Evolutionary conservation across 352 stramenopile genomes (phyloP), one percentile per base, ranked within the genome.

Genomic region (Aphanomyces euteiches): DNA sequence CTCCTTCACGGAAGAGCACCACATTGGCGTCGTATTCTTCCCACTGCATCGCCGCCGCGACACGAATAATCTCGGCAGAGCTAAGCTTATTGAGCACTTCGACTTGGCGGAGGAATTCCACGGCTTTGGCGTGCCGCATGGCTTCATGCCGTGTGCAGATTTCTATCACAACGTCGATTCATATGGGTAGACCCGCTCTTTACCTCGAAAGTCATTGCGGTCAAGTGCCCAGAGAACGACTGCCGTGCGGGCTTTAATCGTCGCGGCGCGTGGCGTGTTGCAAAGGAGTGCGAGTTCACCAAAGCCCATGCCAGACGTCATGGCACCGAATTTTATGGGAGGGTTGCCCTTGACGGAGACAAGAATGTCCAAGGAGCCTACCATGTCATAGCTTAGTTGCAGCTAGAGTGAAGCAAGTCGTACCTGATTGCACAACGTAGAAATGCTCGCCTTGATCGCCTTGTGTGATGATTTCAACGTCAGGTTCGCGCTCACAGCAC

Each of bases 241-340:
- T 17, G 84, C 78, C 0, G 79, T 82, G 28, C 85, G 75, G 0
- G 86, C 78, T 0, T 81, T 81, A 54, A 97, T 97, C 72, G 95
- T 98, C 7, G 96, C 97, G 3, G 96, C 96, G 59, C 97, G 84
- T 7, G 96, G 97, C 77, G 92, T 90, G 72, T 98, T 98, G 78
- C 98, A 99, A 71, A 99, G 83, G 53, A 99, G 77, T 4, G 96
- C 96, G 1, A 99, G 75, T 74, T 99, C 97, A 37, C 97, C 97
- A 80, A 99, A 99, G 5, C 90, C 85, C 74, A 88, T 76, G 4
- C 85, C 84, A 0, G 82, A 58, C 34, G 73, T 73, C 10, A 93
- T 72, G 28, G 81, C 84, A 7, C 85, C 85, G 66, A 90, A 93
- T 19, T 85, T 84, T 61, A 93, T 90, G 0, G 81, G 80, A 4